Evolutionary conservation across 345 rosid species (phyloP).

Genomic region (Mallotus nudiflorus): DNA sequence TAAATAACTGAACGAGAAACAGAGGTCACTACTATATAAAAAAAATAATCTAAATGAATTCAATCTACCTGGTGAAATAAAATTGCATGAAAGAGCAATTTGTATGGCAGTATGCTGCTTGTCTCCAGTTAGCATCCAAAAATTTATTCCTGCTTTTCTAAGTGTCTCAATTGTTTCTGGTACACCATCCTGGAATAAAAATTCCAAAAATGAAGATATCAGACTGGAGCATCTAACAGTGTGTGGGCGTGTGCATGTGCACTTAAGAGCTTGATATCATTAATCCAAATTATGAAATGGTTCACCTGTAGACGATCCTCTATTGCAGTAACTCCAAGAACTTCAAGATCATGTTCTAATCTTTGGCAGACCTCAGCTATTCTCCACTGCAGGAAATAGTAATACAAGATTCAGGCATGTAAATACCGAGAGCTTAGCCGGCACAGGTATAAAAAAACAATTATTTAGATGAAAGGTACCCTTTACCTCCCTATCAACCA

Average conservation of each 20-base stretch:
- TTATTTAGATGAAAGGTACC: conserved; percentile 18
- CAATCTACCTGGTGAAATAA: conserved; percentile 84
- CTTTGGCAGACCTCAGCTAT: conserved; percentile 92
- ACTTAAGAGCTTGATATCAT: conserved; percentile 8
- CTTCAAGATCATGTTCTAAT: conserved; percentile 78
- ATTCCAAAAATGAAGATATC: conserved; percentile 11
- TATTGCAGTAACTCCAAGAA: conserved; percentile 94
- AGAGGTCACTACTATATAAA: not conserved
- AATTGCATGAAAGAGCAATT: conserved; percentile 97
- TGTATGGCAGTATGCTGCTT: conserved; percentile 97
- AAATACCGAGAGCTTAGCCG: conserved; percentile 14
- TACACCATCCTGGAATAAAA: conserved; percentile 79
- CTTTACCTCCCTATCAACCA: conserved; percentile 95
- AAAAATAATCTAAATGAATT: not conserved
- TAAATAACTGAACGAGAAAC: not conserved
- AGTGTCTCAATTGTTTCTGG: conserved; percentile 93
- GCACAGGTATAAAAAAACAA: conserved; percentile 5
- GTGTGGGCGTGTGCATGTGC: no score
- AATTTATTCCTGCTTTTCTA: conserved; percentile 93
- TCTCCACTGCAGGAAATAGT: conserved; percentile 74
- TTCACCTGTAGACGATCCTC: conserved; percentile 94
- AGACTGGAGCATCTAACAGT: conserved; percentile 10
- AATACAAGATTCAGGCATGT: conserved; percentile 25
- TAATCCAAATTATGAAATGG: conserved; percentile 14
- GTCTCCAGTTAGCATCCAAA: conserved; percentile 99